These are phyloP conservation scores for Beauveria bassiana DNA, from an alignment of 2,329 filamentous ascomycete species.

Conservation along the genomic window DNA sequence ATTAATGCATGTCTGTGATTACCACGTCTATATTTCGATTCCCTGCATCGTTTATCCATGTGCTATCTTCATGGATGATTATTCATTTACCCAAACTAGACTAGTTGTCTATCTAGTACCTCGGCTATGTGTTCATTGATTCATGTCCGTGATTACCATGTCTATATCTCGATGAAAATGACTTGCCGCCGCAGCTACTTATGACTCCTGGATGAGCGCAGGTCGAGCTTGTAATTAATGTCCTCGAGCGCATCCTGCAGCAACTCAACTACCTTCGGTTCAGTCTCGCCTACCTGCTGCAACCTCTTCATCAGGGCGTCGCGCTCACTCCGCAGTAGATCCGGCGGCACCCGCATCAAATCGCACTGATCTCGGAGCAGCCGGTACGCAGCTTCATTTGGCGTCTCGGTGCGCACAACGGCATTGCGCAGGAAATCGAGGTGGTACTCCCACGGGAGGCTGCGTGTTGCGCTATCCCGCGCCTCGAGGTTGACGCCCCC, in stretches of 20 bases:
- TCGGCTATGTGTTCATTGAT: neutral
- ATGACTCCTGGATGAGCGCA: neutral
- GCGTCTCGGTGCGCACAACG: conserved; percentile 21
- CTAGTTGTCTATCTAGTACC: too few relatives aligned
- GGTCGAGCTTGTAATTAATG: conserved; percentile 9
- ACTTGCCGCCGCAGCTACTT: neutral
- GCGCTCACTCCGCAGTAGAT: conserved; percentile 21
- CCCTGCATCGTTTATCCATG: neutral
- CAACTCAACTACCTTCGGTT: conserved; percentile 17
- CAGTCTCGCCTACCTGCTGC: conserved; percentile 23
- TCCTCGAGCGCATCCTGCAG: conserved; percentile 16
- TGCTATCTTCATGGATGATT: too few relatives aligned
- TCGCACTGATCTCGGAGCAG: conserved; percentile 24
- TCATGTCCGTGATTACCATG: neutral
- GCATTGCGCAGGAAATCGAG: conserved; percentile 29
- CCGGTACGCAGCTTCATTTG: conserved; percentile 23
- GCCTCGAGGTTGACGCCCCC: conserved; percentile 27
- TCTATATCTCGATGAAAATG: neutral
- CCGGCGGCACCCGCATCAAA: conserved; percentile 22
- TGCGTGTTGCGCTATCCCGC: conserved; percentile 17
- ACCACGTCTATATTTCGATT: neutral
- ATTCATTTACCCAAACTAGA: too few relatives aligned
- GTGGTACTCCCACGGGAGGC: conserved; percentile 33
- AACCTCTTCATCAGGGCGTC: conserved; percentile 21
- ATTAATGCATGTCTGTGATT: neutral